These are phyloP conservation scores for Neonectria coccinea DNA, from an alignment of 2,329 filamentous ascomycete species.

Conservation along the genomic window DNA sequence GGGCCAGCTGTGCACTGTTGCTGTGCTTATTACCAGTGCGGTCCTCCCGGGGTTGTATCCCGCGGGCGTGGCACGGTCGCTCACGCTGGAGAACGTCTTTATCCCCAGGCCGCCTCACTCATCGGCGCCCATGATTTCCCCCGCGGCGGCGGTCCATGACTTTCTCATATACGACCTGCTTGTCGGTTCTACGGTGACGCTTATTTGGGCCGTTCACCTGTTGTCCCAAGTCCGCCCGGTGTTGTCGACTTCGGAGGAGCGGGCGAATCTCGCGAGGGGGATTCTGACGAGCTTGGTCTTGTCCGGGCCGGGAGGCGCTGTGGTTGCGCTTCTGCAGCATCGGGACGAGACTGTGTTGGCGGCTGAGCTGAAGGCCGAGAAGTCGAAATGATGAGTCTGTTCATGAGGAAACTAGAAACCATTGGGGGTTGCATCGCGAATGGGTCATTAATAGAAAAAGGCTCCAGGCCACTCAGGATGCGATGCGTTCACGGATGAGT, in stretches of 20 bases:
- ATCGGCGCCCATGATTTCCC: slow-evolving; percentile 28
- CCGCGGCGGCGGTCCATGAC: slow-evolving; percentile 35
- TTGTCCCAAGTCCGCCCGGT: slow-evolving; percentile 32
- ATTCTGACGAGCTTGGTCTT: slow-evolving; percentile 37
- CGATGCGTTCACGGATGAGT: neutral
- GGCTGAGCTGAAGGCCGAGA: slow-evolving; percentile 39
- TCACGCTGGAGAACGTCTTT: slow-evolving; percentile 36
- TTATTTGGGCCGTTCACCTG: slow-evolving; percentile 38
- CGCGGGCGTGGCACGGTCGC: slow-evolving; percentile 21
- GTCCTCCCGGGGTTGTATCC: slow-evolving; percentile 36
- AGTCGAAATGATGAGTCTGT: slow-evolving; percentile 34
- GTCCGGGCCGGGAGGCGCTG: slow-evolving; percentile 39
- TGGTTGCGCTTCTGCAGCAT: slow-evolving; percentile 44
- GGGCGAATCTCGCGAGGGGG: slow-evolving; percentile 31
- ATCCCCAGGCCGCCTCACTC: slow-evolving; percentile 38
- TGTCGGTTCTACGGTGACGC: slow-evolving; percentile 29
- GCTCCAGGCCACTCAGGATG: neutral
- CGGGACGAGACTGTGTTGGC: slow-evolving; percentile 42
- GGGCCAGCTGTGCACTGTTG: slow-evolving; percentile 39
- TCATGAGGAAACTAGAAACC: neutral
- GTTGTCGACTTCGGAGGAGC: slow-evolving; percentile 34
- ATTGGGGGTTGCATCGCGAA: neutral
- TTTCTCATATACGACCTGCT: slow-evolving; percentile 46
- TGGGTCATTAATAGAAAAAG: neutral
- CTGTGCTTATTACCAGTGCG: slow-evolving; percentile 23